Conservation (phyloP, 805 yeast genomes). For the Candida tallmaniae region DNA sequence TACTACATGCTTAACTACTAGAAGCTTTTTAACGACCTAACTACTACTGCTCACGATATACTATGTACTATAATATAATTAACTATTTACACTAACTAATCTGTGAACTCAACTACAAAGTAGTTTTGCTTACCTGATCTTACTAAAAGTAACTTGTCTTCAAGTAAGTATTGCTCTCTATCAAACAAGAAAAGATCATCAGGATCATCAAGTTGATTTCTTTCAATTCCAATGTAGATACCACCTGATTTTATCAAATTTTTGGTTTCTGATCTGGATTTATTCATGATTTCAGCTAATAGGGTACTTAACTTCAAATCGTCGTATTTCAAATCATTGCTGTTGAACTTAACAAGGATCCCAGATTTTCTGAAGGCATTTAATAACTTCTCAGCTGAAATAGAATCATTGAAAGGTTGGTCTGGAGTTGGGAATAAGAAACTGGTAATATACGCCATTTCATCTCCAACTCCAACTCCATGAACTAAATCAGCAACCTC, state of each 20-base stretch:
- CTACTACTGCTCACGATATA: conserved; percentile 1
- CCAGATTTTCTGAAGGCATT: conserved; percentile 56
- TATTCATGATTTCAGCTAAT: conserved; percentile 44
- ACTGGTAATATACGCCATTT: conserved; percentile 63
- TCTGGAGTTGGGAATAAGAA: conserved; percentile 60
- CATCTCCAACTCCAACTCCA: conserved; percentile 70
- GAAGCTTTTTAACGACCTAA: not conserved
- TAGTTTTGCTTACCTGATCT: conserved; percentile 74
- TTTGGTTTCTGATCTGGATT: conserved; percentile 54
- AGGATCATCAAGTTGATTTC: conserved; percentile 45
- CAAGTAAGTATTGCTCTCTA: conserved; percentile 48
- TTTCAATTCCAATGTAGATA: conserved; percentile 61
- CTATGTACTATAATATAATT: too few relatives aligned
- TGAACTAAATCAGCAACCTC: conserved; percentile 87
- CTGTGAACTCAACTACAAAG: conserved; percentile 44
- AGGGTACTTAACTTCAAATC: conserved; percentile 49
- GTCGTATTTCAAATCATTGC: conserved; percentile 26
- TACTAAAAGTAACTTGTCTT: conserved; percentile 55
- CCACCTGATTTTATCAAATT: conserved; percentile 67
- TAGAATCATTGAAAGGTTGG: conserved; percentile 42
- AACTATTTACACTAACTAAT: not conserved
- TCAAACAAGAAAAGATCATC: conserved; percentile 48
- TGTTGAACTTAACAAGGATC: conserved; percentile 38
- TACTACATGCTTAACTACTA: conserved; percentile 10
- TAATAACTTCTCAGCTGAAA: conserved; percentile 46